These are phyloP conservation scores for Trichoderma sp. DNA, from an alignment of 2,329 filamentous ascomycete species.

Conservation along the genomic window DNA sequence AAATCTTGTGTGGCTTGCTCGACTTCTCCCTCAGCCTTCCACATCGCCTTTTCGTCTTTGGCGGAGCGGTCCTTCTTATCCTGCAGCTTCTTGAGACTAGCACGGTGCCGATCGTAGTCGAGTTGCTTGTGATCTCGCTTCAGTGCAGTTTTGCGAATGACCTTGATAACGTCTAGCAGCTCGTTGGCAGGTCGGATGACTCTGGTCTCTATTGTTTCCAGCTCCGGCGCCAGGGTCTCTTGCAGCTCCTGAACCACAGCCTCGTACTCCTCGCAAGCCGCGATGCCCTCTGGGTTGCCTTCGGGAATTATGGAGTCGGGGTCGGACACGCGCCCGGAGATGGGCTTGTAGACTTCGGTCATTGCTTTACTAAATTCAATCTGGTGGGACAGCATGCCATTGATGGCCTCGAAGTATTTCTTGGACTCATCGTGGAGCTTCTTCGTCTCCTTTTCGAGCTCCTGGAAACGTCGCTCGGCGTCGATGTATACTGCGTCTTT, in stretches of 20 bases:
- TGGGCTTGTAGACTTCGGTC: constrained; percentile 96
- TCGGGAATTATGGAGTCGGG: constrained; percentile 80
- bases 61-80: constrained; percentile 96
- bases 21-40: constrained; percentile 90
- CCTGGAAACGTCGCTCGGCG: constrained; percentile 89
- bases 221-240: constrained; percentile 82
- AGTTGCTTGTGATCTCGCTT: constrained; percentile 98
- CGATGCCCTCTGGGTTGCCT: constrained; percentile 90
- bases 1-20: constrained; percentile 93
- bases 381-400: constrained; percentile 95
- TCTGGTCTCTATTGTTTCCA: constrained; percentile 95
- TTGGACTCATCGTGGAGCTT: constrained; percentile 95
- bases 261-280: constrained; percentile 96
- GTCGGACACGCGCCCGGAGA: constrained; percentile 93
- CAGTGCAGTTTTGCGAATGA: constrained; percentile 81
- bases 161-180: constrained; percentile 91
- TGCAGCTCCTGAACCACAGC: constrained; percentile 86
- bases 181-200: constrained; percentile 93
- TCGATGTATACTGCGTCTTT: constrained; percentile 96
- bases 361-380: constrained; percentile 98
- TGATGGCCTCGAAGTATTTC: constrained; percentile 97
- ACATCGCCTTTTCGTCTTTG: constrained; percentile 97
- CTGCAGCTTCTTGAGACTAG: constrained; percentile 87
- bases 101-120: constrained; percentile 87
- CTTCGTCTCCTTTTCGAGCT: constrained; percentile 95